phyloP scores from a whole-genome alignment of 805 yeast species.

The Teunomyces stri region DNA sequence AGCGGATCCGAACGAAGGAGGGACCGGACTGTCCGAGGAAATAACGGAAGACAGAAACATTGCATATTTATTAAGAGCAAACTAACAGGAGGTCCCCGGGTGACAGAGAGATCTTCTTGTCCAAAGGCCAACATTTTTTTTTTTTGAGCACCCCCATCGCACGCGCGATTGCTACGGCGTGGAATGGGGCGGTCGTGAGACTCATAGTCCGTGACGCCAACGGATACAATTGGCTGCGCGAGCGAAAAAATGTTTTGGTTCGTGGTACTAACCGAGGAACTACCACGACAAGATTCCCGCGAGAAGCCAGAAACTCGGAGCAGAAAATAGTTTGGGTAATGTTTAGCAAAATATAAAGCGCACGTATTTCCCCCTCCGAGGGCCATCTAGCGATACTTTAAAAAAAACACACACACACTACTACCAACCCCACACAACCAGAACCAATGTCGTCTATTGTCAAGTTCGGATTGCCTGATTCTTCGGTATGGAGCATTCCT shows the following conservation, averaged over 20 bases:
- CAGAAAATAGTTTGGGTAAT: background rate
- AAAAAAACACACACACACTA: background rate
- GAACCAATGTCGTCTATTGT: constrained; percentile 14
- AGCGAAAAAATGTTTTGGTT: background rate
- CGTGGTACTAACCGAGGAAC: background rate
- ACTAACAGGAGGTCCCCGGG: too few relatives aligned
- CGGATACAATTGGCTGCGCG: background rate
- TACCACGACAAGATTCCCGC: background rate
- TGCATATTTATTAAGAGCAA: too few relatives aligned
- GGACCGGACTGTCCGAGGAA: too few relatives aligned
- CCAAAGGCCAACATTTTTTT: too few relatives aligned
- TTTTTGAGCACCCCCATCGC: too few relatives aligned
- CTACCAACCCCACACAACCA: background rate
- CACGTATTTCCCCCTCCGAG: background rate
- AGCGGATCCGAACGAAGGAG: too few relatives aligned
- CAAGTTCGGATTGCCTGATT: constrained; percentile 34
- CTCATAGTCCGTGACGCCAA: background rate
- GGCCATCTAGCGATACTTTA: too few relatives aligned
- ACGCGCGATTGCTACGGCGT: too few relatives aligned
- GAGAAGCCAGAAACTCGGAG: background rate
- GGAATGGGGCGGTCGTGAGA: too few relatives aligned
- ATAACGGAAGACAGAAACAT: too few relatives aligned
- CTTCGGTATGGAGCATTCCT: constrained; percentile 31
- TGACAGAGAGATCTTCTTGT: too few relatives aligned
- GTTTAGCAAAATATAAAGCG: constrained; percentile 1